Evolutionary conservation across 164 flowering plant species (phyloP).

Genomic region (Vitis riparia): DNA sequence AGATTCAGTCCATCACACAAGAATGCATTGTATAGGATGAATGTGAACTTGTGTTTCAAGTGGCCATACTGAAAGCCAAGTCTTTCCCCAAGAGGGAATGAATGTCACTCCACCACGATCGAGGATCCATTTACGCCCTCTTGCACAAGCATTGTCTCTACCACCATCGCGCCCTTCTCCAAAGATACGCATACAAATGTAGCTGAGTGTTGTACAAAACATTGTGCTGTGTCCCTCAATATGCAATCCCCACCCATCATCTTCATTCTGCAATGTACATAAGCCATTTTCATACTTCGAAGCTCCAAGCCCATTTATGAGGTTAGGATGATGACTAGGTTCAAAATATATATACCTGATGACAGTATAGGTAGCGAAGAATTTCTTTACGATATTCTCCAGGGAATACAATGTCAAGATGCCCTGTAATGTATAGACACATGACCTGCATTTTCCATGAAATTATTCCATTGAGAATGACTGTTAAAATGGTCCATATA

Average conservation of each 20-base stretch:
- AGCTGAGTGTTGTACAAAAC: conserved; percentile 47
- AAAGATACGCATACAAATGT: conserved; percentile 37
- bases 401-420: no score
- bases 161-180: conserved; percentile 47
- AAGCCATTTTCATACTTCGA: no score
- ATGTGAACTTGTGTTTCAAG: neutral
- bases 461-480: no score
- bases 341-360: no score
- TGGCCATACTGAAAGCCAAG: conserved; percentile 49
- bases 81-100: conserved; percentile 66
- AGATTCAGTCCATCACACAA: neutral
- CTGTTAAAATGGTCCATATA: no score
- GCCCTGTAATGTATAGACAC: no score
- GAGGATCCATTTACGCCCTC: conserved; percentile 52
- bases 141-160: conserved; percentile 30
- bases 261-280: conserved; percentile 38
- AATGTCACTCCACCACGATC: conserved; percentile 41
- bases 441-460: no score
- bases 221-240: conserved; percentile 49
- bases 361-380: no score
- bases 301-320: no score
- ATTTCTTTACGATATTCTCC: no score
- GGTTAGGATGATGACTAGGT: no score
- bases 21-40: neutral
- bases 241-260: conserved; percentile 63